Conservation (phyloP, 2,329 filamentous ascomycete species). For the Bipolaris victoriae region DNA sequence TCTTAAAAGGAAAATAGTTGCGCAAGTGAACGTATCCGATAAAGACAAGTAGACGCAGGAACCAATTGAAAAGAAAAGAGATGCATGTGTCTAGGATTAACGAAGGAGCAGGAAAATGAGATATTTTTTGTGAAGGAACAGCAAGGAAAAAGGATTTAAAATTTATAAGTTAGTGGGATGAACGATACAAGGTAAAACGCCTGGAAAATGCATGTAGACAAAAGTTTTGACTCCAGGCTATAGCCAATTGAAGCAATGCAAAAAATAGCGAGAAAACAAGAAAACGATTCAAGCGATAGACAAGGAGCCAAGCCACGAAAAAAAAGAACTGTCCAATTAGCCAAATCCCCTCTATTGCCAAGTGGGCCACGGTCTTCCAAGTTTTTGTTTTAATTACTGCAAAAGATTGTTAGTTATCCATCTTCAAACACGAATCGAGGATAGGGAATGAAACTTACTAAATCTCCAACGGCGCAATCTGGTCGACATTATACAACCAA, state of each 20-base stretch:
- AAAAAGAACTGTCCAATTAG: background rate
- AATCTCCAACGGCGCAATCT: slow-evolving; percentile 94
- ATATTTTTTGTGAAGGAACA: background rate
- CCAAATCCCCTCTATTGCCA: background rate
- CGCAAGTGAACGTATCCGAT: no score
- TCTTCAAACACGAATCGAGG: no score
- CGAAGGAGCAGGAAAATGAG: no score
- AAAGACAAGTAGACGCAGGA: background rate
- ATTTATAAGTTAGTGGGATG: background rate
- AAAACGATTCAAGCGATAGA: background rate
- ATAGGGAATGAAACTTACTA: slow-evolving; percentile 57
- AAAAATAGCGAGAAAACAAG: background rate
- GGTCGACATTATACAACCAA: slow-evolving; percentile 96
- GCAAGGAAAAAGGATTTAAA: no score
- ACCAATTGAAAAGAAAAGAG: background rate
- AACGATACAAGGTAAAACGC: background rate
- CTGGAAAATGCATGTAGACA: background rate
- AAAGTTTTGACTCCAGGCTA: background rate
- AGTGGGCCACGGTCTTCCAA: background rate
- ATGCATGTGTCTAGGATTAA: background rate
- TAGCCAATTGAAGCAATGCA: background rate
- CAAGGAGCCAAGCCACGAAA: background rate
- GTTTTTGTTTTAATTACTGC: background rate
- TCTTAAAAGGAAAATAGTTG: background rate
- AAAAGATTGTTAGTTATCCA: background rate